Base-by-base conservation (phyloP, 257 asterid genomes). In the Asclepias syriaca region DNA sequence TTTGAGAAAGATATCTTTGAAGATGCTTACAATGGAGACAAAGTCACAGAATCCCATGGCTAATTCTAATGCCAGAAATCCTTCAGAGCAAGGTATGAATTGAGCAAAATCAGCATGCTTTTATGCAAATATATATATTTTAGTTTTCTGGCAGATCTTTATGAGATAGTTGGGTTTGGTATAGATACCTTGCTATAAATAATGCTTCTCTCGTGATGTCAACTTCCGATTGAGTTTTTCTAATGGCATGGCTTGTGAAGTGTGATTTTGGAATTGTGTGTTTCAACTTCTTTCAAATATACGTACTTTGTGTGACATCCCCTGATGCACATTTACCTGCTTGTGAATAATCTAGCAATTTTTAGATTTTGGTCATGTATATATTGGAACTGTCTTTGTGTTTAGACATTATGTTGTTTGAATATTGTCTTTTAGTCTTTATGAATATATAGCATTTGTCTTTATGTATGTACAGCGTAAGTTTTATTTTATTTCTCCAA, bases 1-100 rank as follows among this genome's bases (percentile, higher is more conserved):
- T 75, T 69, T 91, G 68, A 86, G 97, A 80, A 87, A 87, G 81
- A 91, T 95, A 81, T 88, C 98, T 58, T 69, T 90, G 84, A 91
- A 89, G 87, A 87, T 94, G 97, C 84, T 87, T 65, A 79, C 95
- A 9, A 85, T 94, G 90, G 98, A 94, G 88, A 81, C 85, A 19
- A 90, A 87, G 80, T 88, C 92, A 51, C 93, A 84, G 78, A 80
- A 81, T 56, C 91, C 89, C 65, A 71, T 82, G 81, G 72, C 84
- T 27, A 87, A 82, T 79, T 40, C 91, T 72, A 83, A 76, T 85
- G 78, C 78, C 75, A 86, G 78, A 78, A 87, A 79, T 71, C 83
- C 91, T 66, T 86, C 81, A 51, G 93, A 87, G 78, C 82, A 86
- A 77, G 96, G 98, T 93, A 82, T 59, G 60, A 24, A 45, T 73